Conservation (phyloP, 805 yeast genomes). For the Hanseniaspora clermontiae region DNA sequence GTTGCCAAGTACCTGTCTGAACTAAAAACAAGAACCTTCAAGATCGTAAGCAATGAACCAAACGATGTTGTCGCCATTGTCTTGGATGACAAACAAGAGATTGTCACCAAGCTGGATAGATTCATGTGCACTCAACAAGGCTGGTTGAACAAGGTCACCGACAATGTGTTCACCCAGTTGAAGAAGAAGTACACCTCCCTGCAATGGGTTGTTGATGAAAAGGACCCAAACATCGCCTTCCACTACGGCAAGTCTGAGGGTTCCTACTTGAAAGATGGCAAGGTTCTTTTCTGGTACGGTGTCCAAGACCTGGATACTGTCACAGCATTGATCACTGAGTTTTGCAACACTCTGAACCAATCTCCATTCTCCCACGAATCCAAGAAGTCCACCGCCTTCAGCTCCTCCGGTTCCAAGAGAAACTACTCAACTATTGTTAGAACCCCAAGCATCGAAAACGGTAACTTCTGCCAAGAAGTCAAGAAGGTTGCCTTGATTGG, state of each 20-base stretch:
- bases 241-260: conserved; percentile 89
- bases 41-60: conserved; percentile 89
- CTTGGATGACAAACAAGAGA: conserved; percentile 39
- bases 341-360: conserved; percentile 31
- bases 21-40: conserved; percentile 50
- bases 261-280: conserved; percentile 77
- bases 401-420: conserved; percentile 35
- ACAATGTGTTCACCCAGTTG: conserved; percentile 76
- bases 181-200: conserved; percentile 58
- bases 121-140: conserved; percentile 80
- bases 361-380: conserved; percentile 14
- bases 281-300: conserved; percentile 92
- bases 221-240: conserved; percentile 84
- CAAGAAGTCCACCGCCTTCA: conserved; percentile 25
- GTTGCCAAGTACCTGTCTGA: conserved; percentile 72
- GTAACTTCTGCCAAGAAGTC: conserved; percentile 41
- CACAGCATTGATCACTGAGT: conserved; percentile 48
- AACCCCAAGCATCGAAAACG: conserved; percentile 50
- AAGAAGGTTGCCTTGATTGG: conserved; percentile 88
- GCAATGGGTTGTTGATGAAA: conserved; percentile 84
- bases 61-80: conserved; percentile 88
- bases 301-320: conserved; percentile 50
- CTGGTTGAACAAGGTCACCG: conserved; percentile 96
- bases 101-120: conserved; percentile 53
- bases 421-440: conserved; percentile 34